These are phyloP conservation scores for Ustilago nuda DNA, from an alignment of 1,284 basidiomycete species.

Conservation along the genomic window DNA sequence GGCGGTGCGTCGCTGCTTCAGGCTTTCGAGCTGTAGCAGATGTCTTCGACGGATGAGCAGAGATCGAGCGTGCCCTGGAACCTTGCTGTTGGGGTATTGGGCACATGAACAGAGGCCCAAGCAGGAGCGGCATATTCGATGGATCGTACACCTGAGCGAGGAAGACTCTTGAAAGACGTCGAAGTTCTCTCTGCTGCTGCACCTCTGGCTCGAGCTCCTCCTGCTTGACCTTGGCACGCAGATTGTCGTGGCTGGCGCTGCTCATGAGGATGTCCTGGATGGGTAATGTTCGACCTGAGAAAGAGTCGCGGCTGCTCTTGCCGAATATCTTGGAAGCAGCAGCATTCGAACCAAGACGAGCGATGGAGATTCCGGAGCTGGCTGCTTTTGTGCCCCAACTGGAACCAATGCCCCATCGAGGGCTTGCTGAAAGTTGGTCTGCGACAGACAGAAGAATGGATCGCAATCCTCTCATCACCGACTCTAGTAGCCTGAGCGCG, in stretches of 20 bases:
- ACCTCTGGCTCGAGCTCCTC: conserved; percentile 13
- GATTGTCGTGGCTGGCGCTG: conserved; percentile 42
- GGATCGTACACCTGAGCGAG: conserved; percentile 40
- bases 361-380: conserved; percentile 32
- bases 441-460: conserved; percentile 59
- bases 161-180: conserved; percentile 33
- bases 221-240: conserved; percentile 20
- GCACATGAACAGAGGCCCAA: conserved; percentile 54
- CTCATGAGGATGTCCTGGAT: conserved; percentile 38
- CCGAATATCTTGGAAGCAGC: conserved; percentile 48
- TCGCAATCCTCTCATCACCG: conserved; percentile 53
- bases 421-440: conserved; percentile 56
- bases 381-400: conserved; percentile 52
- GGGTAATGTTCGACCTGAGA: conserved; percentile 10
- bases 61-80: neutral
- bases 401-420: conserved; percentile 61
- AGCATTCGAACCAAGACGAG: conserved; percentile 22
- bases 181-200: conserved; percentile 37
- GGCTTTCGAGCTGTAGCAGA: neutral
- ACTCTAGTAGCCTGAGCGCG: conserved; percentile 46
- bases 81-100: conserved; percentile 34
- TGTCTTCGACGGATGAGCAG: conserved; percentile 4
- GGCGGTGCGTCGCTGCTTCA: neutral
- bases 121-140: conserved; percentile 35
- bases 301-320: conserved; percentile 37